Conservation (phyloP, 106 monocot genomes). For the Phalaenopsis equestris region DNA sequence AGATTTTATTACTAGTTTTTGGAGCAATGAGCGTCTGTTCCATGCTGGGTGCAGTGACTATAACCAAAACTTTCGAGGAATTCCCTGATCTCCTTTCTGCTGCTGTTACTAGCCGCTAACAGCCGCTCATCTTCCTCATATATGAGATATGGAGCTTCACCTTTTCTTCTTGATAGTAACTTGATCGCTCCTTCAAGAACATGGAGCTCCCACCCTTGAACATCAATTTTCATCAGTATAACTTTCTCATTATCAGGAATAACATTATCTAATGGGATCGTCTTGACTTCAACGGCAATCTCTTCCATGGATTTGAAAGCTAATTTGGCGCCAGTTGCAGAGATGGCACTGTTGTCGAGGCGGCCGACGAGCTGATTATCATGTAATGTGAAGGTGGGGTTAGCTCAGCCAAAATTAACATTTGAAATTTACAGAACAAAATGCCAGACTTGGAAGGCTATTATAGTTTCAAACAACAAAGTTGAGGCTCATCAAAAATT, state of each 20-base stretch:
- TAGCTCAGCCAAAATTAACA: neutral
- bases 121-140: constrained; percentile 92
- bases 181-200: constrained; percentile 65
- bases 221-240: constrained; percentile 78
- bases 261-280: constrained; percentile 73
- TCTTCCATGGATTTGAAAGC: constrained; percentile 90
- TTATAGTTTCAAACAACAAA: too few relatives aligned
- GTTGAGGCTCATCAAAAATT: too few relatives aligned
- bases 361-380: constrained; percentile 68
- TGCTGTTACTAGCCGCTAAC: constrained; percentile 80
- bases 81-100: constrained; percentile 45
- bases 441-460: too few relatives aligned
- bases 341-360: constrained; percentile 94
- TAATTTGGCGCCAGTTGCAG: constrained; percentile 76
- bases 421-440: too few relatives aligned
- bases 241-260: constrained; percentile 51
- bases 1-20: constrained; percentile 24
- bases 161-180: constrained; percentile 58
- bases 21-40: constrained; percentile 79
- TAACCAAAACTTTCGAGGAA: constrained; percentile 69
- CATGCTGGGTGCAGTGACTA: constrained; percentile 45
- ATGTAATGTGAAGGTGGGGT: constrained; percentile 7
- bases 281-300: constrained; percentile 55
- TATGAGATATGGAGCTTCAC: constrained; percentile 81
- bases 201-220: constrained; percentile 95